A percentile compares a stretch with the other conserved stretches of the same genome.
These are phyloP conservation scores for Tetrahymena elliotti DNA, from an alignment of 73 alveolate genomes.

Conservation along the genomic window DNA sequence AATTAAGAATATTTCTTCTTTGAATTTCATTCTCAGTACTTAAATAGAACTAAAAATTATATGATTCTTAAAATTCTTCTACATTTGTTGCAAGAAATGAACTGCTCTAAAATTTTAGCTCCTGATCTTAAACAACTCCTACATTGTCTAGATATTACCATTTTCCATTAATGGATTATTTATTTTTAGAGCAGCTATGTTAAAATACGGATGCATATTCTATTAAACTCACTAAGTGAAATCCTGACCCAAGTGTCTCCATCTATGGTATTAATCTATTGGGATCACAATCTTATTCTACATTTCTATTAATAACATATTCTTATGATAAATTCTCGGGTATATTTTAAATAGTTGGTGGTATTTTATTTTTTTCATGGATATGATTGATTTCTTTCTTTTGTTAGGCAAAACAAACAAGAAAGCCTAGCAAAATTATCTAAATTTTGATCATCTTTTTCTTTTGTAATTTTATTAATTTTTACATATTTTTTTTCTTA, in stretches of 20 bases:
- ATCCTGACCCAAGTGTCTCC: background rate
- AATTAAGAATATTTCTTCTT: background rate
- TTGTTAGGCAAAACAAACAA: too few species aligned
- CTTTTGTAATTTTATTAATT: too few species aligned
- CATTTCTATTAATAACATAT: background rate
- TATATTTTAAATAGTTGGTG: too few species aligned
- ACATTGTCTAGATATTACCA: background rate
- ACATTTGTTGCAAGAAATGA: background rate
- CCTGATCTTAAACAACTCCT: background rate
- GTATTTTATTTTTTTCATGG: too few species aligned
- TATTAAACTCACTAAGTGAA: background rate
- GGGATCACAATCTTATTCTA: background rate
- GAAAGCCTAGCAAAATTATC: too few species aligned
- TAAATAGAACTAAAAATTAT: background rate
- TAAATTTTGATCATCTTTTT: too few species aligned
- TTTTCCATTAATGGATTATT: background rate
- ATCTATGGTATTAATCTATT: background rate
- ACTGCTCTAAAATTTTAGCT: background rate
- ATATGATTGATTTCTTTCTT: too few species aligned
- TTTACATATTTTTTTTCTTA: too few species aligned
- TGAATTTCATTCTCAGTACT: too few species aligned
- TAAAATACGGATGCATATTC: background rate
- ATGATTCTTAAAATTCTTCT: background rate
- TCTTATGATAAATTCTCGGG: background rate
- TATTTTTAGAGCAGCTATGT: background rate